Percentiles rank a stretch among this genome's conserved stretches.
These are phyloP conservation scores for Aspergillus flavus DNA, from an alignment of 2,329 filamentous ascomycete species.

Conservation along the genomic window DNA sequence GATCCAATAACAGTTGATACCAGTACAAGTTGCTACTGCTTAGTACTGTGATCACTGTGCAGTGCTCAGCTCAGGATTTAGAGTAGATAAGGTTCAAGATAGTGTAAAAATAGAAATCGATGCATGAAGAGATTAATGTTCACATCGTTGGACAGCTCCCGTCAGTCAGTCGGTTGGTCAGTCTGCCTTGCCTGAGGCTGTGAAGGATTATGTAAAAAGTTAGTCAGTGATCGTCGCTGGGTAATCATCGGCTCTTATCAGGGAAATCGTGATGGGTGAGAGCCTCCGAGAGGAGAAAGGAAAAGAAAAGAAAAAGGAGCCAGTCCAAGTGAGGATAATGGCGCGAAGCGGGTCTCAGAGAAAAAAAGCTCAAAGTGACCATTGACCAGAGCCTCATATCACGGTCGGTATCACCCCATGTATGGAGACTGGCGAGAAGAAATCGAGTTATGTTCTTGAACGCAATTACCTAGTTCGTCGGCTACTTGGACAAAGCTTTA, in stretches of 20 bases:
- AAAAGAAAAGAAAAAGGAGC: not conserved
- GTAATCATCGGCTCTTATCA: not conserved
- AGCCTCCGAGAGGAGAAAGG: not conserved
- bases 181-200: slow-evolving; percentile 4
- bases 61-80: not conserved
- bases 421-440: not conserved
- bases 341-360: not conserved
- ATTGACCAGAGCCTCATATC: not conserved
- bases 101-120: not conserved
- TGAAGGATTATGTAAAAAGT: not conserved
- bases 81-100: not conserved
- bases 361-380: not conserved
- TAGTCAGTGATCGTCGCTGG: not conserved
- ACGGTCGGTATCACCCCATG: not conserved
- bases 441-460: not conserved
- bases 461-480: slow-evolving; percentile 4
- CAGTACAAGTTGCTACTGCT: not conserved
- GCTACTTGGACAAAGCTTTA: not conserved
- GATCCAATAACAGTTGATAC: not conserved
- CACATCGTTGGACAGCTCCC: not conserved
- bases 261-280: not conserved
- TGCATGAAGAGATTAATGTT: not conserved
- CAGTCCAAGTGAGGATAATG: not conserved
- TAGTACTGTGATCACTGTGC: not conserved
- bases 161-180: not conserved